These are phyloP conservation scores for Scleromitrula shiraiana DNA, from an alignment of 2,329 filamentous ascomycete genomes.

Conservation along the genomic window DNA sequence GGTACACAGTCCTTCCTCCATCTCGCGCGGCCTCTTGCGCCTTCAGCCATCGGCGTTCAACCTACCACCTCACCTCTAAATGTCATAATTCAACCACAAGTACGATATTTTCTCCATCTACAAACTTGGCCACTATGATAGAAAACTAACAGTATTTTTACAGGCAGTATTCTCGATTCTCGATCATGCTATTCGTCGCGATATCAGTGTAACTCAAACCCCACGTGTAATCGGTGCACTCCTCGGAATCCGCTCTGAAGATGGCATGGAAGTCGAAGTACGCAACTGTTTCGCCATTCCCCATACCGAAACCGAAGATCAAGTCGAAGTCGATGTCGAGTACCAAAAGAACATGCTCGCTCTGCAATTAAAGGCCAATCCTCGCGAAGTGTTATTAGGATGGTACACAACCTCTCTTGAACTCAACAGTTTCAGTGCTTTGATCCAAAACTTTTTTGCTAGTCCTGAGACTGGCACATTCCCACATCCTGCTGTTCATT, in stretches of 20 bases:
- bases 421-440: constrained; percentile 94
- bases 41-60: constrained; percentile 68
- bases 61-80: constrained; percentile 84
- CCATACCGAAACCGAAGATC: constrained; percentile 96
- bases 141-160: constrained; percentile 21
- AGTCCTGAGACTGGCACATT: constrained; percentile 94
- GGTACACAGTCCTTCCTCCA: constrained; percentile 80
- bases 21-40: constrained; percentile 84
- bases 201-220: constrained; percentile 59
- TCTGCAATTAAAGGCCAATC: constrained; percentile 86
- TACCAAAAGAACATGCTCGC: constrained; percentile 99
- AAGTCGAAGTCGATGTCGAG: constrained; percentile 99
- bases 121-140: background rate
- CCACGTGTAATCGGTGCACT: constrained; percentile 95
- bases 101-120: constrained; percentile 36
- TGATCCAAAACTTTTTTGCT: constrained; percentile 99
- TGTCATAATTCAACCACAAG: constrained; percentile 93
- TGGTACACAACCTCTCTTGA: constrained; percentile 98
- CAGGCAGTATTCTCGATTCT: constrained; percentile 69
- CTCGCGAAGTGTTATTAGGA: constrained; percentile 87
- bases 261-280: constrained; percentile 94
- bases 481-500: constrained; percentile 93
- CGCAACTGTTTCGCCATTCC: constrained; percentile 95
- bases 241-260: constrained; percentile 86
- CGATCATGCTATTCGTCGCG: constrained; percentile 86